phyloP scores from a whole-genome alignment of 768 basidiomycete species.

The Panus rudis region DNA sequence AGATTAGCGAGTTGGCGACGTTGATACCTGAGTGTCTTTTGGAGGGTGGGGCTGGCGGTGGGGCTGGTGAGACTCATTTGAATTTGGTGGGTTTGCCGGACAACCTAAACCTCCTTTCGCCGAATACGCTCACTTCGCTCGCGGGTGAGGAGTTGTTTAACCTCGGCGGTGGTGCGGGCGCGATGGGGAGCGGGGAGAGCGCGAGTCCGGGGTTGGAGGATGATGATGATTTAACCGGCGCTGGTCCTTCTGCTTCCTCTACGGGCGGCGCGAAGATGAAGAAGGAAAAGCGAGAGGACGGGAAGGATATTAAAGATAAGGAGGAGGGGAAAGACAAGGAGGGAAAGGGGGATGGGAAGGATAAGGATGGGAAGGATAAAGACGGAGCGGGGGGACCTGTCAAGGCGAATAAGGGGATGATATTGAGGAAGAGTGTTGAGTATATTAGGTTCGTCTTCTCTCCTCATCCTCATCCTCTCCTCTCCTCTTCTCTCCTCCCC shows the following conservation, averaged over 20 bases:
- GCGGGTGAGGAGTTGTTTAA: neutral
- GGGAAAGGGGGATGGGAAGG: constrained; percentile 1
- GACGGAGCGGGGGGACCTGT: constrained; percentile 40
- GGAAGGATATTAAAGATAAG: neutral
- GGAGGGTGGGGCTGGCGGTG: constrained; percentile 38
- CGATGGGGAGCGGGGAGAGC: neutral
- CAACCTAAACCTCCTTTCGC: too few species aligned
- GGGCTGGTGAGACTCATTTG: too few species aligned
- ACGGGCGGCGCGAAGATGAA: constrained; percentile 7
- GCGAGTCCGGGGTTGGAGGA: neutral
- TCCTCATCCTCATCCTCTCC: neutral
- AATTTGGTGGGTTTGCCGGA: too few species aligned
- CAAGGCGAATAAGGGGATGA: constrained; percentile 95
- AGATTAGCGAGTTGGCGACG: constrained; percentile 84
- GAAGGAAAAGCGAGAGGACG: constrained; percentile 6
- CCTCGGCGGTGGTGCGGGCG: neutral
- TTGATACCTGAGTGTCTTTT: constrained; percentile 84
- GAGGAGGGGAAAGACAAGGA: constrained; percentile 3
- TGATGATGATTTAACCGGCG: too few species aligned
- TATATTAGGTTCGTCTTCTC: constrained; percentile 32
- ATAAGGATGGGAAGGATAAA: constrained; percentile 22
- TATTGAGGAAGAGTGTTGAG: constrained; percentile 61
- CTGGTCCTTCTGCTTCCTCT: too few species aligned
- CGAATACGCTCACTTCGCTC: neutral
- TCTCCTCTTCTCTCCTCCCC: neutral